Evolutionary conservation across 2,329 filamentous ascomycete species (phyloP), one percentile per base, ranked within the genome.

Genomic region (Tolypocladium pustulatum): DNA sequence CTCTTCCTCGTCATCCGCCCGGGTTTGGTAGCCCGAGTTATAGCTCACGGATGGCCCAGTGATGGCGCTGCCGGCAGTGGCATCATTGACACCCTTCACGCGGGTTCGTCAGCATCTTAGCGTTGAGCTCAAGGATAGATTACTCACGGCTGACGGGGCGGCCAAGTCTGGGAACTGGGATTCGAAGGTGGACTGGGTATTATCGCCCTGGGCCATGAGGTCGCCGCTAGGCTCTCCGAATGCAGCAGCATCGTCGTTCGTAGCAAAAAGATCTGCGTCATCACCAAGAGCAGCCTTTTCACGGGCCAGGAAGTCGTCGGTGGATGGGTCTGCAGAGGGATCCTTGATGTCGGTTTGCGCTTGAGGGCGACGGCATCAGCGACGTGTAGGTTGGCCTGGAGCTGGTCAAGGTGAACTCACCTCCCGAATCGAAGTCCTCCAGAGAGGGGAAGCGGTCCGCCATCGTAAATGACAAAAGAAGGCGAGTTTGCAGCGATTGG

Each of bases 271-370:
- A 67, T 91, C 84, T 61, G 94, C 94, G 73, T 97, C 94, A 63
- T 96, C 94, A 64, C 94, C 94, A 9, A 99, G 85, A 22, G 88
- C 76, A 61, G 91, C 94, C 70, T 91, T 90, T 78, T 99, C 94
- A 65, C 93, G 90, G 62, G 90, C 86, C 55, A 97, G 84, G 73
- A 99, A 97, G 75, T 96, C 91, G 69, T 90, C 86, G 62, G 83
- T 80, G 37, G 87, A 86, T 36, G 83, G 78, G 12, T 81, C 77
- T 62, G 78, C 81, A 62, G 81, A 78, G 41, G 84, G 73, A 58
- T 78, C 79, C 74, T 79, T 81, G 70, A 81, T 79, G 65, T 84
- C 83, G 58, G 87, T 87, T 76, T 90, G 86, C 69, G 86, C 89
- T 88, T 75, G 63, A 60, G 27, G 25, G 61, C 63, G 34, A 53